Percentiles rank a stretch among this genome's conserved stretches.
These are phyloP conservation scores for Zygotorulaspora danielsina DNA, from an alignment of 805 yeast genomes.

Conservation along the genomic window DNA sequence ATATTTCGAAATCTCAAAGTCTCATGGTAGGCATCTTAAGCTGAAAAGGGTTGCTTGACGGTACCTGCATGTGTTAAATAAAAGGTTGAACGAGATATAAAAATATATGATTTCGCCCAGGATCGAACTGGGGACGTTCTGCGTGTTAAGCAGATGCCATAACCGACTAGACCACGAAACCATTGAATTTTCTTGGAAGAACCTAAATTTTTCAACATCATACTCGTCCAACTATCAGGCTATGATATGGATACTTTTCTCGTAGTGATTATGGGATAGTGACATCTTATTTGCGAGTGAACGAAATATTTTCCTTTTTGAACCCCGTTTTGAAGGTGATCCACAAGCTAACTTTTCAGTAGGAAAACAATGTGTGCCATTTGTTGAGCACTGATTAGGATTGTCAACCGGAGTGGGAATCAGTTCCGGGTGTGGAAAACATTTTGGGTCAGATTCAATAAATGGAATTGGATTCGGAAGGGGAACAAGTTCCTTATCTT, in stretches of 20 bases:
- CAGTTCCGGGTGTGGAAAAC: not conserved
- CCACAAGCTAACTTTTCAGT: not conserved
- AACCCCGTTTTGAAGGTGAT: constrained; percentile 1
- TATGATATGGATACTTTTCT: too few relatives aligned
- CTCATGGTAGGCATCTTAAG: too few relatives aligned
- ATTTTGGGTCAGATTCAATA: not conserved
- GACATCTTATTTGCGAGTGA: constrained; percentile 1
- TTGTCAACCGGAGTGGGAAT: not conserved
- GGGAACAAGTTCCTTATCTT: not conserved
- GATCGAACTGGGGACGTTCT: constrained; percentile 99
- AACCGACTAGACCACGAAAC: constrained; percentile 99
- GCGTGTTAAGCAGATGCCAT: constrained; percentile 99
- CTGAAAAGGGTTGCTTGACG: too few relatives aligned
- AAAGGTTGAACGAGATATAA: too few relatives aligned
- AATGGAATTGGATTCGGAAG: not conserved
- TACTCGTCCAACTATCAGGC: too few relatives aligned
- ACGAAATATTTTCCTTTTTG: not conserved
- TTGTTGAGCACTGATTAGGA: not conserved
- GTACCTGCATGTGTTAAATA: too few relatives aligned
- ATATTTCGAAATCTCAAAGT: too few relatives aligned
- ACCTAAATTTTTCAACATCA: too few relatives aligned
- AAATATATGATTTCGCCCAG: constrained; percentile 99
- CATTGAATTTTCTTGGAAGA: constrained; percentile 32
- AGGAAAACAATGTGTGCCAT: too few relatives aligned
- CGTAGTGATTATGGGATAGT: not conserved